Evolutionary conservation across 2,329 filamentous ascomycete genomes (phyloP).

Genomic region (Tolypocladium capitatum): DNA sequence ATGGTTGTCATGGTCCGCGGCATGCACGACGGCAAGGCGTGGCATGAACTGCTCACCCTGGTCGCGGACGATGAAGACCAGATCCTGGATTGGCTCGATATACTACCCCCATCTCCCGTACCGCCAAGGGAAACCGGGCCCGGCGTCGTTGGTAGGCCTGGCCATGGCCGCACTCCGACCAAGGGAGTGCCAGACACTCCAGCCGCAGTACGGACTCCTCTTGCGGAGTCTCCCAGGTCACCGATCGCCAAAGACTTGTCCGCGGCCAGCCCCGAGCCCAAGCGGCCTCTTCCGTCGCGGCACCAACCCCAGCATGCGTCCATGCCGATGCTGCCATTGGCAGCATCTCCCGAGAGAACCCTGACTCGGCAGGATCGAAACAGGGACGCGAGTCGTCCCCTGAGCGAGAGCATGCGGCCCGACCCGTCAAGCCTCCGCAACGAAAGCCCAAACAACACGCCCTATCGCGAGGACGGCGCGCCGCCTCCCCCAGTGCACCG

Average conservation of each 20-base stretch:
- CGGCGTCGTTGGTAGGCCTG: conserved; percentile 15
- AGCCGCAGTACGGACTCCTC: conserved; percentile 15
- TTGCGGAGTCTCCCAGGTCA: conserved; percentile 11
- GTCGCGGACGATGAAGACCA: conserved; percentile 64
- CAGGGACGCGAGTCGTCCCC: conserved; percentile 14
- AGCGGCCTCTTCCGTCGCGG: conserved; percentile 10
- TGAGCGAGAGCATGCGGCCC: conserved; percentile 24
- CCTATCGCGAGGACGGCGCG: conserved; percentile 39
- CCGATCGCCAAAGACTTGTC: conserved; percentile 6
- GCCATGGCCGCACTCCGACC: conserved; percentile 7
- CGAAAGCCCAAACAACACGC: conserved; percentile 15
- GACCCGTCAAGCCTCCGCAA: conserved; percentile 23
- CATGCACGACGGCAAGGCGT: conserved; percentile 48
- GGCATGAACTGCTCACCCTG: conserved; percentile 76
- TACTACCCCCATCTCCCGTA: conserved; percentile 46
- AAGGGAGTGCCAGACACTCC: conserved; percentile 15
- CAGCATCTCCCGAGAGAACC: not conserved
- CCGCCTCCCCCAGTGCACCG: conserved; percentile 42
- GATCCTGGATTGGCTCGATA: conserved; percentile 73
- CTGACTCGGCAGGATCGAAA: conserved; percentile 15
- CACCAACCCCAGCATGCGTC: conserved; percentile 12
- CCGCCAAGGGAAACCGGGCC: conserved; percentile 29
- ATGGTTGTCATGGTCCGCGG: conserved; percentile 83
- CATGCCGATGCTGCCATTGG: not conserved
- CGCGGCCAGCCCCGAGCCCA: conserved; percentile 9